Conservation (phyloP, 2,329 filamentous ascomycete species). For the Teratosphaeria gauchensis region DNA sequence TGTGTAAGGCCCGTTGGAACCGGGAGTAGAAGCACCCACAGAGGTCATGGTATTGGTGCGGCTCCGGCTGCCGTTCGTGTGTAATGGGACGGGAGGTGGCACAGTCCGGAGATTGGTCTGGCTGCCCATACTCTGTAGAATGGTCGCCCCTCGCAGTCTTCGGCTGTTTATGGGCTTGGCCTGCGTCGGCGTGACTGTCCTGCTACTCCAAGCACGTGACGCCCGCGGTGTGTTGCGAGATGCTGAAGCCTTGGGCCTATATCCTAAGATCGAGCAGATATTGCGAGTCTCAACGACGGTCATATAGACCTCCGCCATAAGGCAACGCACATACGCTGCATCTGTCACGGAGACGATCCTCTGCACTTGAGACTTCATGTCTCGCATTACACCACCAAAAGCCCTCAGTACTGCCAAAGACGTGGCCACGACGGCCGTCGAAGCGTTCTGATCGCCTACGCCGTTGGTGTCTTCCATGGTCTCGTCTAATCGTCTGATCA, state of each 20-base stretch:
- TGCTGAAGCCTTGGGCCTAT: slow-evolving; percentile 19
- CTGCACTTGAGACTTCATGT: slow-evolving; percentile 38
- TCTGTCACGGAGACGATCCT: slow-evolving; percentile 48
- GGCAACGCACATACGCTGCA: slow-evolving; percentile 47
- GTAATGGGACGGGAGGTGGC: slow-evolving; percentile 34
- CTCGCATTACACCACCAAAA: slow-evolving; percentile 40
- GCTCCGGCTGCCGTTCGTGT: slow-evolving; percentile 43
- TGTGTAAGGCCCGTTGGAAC: slow-evolving; percentile 72
- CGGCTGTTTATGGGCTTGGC: slow-evolving; percentile 34
- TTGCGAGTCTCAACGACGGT: slow-evolving; percentile 51
- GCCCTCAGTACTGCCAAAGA: slow-evolving; percentile 41
- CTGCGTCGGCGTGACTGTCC: slow-evolving; percentile 37
- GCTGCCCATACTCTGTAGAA: slow-evolving; percentile 35
- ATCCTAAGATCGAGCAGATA: slow-evolving; percentile 44
- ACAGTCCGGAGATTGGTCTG: slow-evolving; percentile 25
- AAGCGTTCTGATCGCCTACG: slow-evolving; percentile 34
- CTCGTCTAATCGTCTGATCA: slow-evolving; percentile 42
- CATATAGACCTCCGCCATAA: slow-evolving; percentile 50
- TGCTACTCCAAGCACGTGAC: slow-evolving; percentile 23
- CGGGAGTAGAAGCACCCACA: slow-evolving; percentile 50
- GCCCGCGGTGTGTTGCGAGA: slow-evolving; percentile 17
- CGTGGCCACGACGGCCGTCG: slow-evolving; percentile 31
- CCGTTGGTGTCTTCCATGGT: slow-evolving; percentile 37
- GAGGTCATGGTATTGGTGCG: slow-evolving; percentile 45
- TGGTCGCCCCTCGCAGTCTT: slow-evolving; percentile 42